A percentile compares a stretch with the other conserved stretches of the same genome.
phyloP scores from a whole-genome alignment of 2,329 filamentous ascomycete genomes.

The Beauveria rudraprayagi region DNA sequence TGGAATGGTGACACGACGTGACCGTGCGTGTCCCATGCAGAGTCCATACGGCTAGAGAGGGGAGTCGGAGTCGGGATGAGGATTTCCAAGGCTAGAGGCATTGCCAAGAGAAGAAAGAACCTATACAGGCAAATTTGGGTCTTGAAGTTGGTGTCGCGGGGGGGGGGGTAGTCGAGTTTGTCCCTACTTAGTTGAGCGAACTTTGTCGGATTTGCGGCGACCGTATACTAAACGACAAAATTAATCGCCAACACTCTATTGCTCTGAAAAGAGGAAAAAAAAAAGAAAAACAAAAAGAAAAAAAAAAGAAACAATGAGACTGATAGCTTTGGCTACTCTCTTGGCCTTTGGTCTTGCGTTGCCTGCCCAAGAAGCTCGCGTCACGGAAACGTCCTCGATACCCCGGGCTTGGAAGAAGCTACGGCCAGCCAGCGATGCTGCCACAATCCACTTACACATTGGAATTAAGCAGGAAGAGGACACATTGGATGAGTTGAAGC shows the following conservation, averaged over 20 bases:
- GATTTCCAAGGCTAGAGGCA: too few relatives aligned
- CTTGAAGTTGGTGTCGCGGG: too few relatives aligned
- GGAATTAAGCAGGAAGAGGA: background rate
- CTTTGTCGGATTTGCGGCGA: background rate
- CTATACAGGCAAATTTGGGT: too few relatives aligned
- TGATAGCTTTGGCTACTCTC: background rate
- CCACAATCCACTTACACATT: constrained; percentile 1
- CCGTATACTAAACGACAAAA: background rate
- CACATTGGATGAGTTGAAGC: background rate
- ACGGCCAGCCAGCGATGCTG: background rate
- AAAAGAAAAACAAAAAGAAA: background rate
- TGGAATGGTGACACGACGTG: background rate
- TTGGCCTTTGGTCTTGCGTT: background rate
- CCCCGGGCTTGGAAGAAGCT: background rate
- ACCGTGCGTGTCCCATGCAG: background rate
- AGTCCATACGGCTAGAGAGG: background rate
- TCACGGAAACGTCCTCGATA: background rate
- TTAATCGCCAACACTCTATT: too few relatives aligned
- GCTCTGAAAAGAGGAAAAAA: background rate
- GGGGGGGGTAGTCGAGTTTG: too few relatives aligned
- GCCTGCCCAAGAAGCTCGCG: background rate
- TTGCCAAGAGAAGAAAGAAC: too few relatives aligned
- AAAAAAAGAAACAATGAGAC: background rate
- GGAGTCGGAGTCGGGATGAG: too few relatives aligned
- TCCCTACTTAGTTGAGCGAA: too few relatives aligned